phyloP scores from a whole-genome alignment of 2,329 filamentous ascomycete species.

The Exophiala alcalophila region DNA sequence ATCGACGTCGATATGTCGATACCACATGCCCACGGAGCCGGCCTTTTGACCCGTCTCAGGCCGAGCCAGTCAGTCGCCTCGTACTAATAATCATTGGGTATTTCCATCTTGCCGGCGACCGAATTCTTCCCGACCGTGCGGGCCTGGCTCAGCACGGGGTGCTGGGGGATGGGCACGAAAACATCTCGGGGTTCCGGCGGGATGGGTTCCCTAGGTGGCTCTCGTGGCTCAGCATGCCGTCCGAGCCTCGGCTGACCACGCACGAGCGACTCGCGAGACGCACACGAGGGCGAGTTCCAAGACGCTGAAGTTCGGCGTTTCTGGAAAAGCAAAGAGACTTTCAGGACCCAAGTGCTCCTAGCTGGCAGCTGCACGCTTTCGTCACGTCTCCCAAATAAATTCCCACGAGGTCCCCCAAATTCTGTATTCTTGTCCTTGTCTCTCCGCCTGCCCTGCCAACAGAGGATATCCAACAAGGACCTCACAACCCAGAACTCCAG shows the following conservation, averaged over 20 bases:
- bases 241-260: slow-evolving; percentile 7
- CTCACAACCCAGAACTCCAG: no score
- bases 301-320: slow-evolving; percentile 7
- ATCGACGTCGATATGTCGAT: no score
- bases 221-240: neutral
- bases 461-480: no score
- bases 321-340: no score
- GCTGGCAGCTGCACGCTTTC: neutral
- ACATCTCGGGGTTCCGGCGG: slow-evolving; percentile 7
- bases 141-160: neutral
- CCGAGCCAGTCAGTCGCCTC: no score
- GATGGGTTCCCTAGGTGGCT: neutral
- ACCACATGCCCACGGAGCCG: no score
- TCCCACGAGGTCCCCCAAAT: neutral
- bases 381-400: slow-evolving; percentile 1
- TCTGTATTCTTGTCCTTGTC: neutral
- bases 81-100: no score
- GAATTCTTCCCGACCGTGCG: slow-evolving; percentile 1
- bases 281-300: no score
- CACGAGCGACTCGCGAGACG: neutral
- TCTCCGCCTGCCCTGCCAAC: no score
- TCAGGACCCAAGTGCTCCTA: no score
- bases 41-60: no score
- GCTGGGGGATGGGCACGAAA: slow-evolving; percentile 3
- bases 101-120: neutral